These are phyloP conservation scores for Colletotrichum sp. DNA, from an alignment of 2,329 filamentous ascomycete species.

Conservation along the genomic window DNA sequence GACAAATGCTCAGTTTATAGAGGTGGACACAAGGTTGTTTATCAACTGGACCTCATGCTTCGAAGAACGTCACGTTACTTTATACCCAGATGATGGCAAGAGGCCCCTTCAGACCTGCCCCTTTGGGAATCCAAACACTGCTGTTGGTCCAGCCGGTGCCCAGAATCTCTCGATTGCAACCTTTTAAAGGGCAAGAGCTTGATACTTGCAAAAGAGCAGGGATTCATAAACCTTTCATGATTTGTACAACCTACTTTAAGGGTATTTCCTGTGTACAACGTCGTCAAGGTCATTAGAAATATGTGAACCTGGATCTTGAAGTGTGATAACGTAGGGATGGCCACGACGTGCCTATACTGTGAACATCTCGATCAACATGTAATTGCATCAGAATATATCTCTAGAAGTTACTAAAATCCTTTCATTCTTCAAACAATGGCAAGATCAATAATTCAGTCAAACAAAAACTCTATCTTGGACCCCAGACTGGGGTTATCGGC, in stretches of 20 bases:
- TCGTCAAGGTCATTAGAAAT: neutral
- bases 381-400: neutral
- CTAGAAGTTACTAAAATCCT: neutral
- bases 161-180: neutral
- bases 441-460: accelerated
- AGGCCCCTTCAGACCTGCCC: neutral
- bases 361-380: accelerated
- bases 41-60: too few relatives aligned
- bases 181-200: neutral
- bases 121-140: neutral
- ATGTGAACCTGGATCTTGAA: neutral
- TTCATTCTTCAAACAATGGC: neutral
- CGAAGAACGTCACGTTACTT: too few relatives aligned
- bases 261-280: accelerated
- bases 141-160: neutral
- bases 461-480: neutral
- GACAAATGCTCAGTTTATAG: too few relatives aligned
- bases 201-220: neutral
- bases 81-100: too few relatives aligned
- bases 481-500: accelerated
- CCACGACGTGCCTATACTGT: neutral
- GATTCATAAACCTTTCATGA: neutral
- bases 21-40: too few relatives aligned
- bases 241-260: neutral
- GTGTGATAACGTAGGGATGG: neutral